phyloP scores from a whole-genome alignment of 2,329 filamentous ascomycete genomes.

The Calycina marina region DNA sequence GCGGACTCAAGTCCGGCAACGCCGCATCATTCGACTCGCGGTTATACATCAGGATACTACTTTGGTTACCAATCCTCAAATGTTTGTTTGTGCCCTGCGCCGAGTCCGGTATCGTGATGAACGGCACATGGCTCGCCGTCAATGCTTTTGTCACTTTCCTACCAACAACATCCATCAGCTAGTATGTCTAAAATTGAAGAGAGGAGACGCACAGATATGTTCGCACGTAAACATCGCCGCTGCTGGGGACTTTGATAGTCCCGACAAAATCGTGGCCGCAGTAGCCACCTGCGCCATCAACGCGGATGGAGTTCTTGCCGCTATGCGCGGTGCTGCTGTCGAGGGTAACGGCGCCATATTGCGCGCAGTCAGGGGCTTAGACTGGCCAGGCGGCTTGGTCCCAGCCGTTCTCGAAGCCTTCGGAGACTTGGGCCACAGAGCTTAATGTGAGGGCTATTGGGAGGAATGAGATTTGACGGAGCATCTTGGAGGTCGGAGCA shows the following conservation, averaged over 20 bases:
- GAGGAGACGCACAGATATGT: conserved; percentile 35
- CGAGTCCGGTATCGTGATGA: conserved; percentile 49
- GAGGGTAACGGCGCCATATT: conserved; percentile 38
- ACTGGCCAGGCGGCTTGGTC: conserved; percentile 41
- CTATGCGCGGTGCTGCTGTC: conserved; percentile 41
- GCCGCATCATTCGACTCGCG: conserved; percentile 48
- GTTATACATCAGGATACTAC: conserved; percentile 49
- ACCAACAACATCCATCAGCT: conserved; percentile 6
- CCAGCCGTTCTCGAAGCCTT: conserved; percentile 44
- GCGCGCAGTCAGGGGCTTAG: conserved; percentile 44
- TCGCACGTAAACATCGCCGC: conserved; percentile 41
- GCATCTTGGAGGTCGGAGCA: too few species aligned
- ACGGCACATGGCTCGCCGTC: conserved; percentile 43
- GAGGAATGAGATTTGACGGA: conserved; percentile 29
- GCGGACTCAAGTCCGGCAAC: conserved; percentile 42
- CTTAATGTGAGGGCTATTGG: conserved; percentile 32
- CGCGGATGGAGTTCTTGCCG: conserved; percentile 38
- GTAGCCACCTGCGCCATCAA: conserved; percentile 37
- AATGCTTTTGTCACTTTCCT: conserved; percentile 42
- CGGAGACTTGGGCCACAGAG: conserved; percentile 36
- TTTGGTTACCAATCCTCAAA: conserved; percentile 46
- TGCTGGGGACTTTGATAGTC: conserved; percentile 36
- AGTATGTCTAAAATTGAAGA: too few species aligned
- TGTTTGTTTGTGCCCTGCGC: conserved; percentile 41
- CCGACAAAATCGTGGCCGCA: conserved; percentile 48